Conservation (phyloP, 2,329 filamentous ascomycete genomes). For the Paracamarosporium sp. region DNA sequence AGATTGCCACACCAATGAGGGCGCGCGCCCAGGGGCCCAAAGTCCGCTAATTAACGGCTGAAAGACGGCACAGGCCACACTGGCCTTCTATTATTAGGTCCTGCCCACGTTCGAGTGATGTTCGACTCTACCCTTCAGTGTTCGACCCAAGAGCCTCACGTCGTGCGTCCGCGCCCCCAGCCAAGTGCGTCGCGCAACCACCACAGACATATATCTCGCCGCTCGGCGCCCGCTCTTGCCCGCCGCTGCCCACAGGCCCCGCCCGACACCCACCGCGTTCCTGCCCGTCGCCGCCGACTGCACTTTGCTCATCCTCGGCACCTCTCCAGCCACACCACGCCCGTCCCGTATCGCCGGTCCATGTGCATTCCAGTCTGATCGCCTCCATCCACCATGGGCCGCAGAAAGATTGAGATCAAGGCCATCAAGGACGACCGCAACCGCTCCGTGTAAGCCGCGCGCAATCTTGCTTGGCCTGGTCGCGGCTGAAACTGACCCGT, state of each 20-base stretch:
- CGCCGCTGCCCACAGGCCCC: slow-evolving; percentile 24
- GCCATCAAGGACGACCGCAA: slow-evolving; percentile 99
- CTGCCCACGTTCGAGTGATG: slow-evolving; percentile 7
- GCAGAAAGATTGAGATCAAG: slow-evolving; percentile 99
- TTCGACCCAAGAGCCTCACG: slow-evolving; percentile 35
- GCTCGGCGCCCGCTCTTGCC: slow-evolving; percentile 26
- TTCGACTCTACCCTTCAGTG: slow-evolving; percentile 30
- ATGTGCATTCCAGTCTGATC: slow-evolving; percentile 10
- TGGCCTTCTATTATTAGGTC: slow-evolving; percentile 7
- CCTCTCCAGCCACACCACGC: slow-evolving; percentile 26
- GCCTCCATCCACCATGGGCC: slow-evolving; percentile 71
- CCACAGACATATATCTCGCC: slow-evolving; percentile 35
- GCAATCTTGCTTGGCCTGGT: neutral
- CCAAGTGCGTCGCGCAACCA: slow-evolving; percentile 25
- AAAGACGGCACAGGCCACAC: slow-evolving; percentile 8
- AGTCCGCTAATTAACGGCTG: slow-evolving; percentile 11
- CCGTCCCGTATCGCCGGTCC: slow-evolving; percentile 14
- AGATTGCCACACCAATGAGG: slow-evolving; percentile 7
- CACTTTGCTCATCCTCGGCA: slow-evolving; percentile 32
- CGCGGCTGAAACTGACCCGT: slow-evolving; percentile 27
- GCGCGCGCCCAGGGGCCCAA: neutral
- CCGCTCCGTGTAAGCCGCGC: slow-evolving; percentile 83
- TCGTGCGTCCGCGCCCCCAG: slow-evolving; percentile 14
- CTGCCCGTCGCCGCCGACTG: slow-evolving; percentile 26
- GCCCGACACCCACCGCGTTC: slow-evolving; percentile 35